These are phyloP conservation scores for Aspergillus aculeatus DNA, from an alignment of 2,329 filamentous ascomycete genomes.

Conservation along the genomic window DNA sequence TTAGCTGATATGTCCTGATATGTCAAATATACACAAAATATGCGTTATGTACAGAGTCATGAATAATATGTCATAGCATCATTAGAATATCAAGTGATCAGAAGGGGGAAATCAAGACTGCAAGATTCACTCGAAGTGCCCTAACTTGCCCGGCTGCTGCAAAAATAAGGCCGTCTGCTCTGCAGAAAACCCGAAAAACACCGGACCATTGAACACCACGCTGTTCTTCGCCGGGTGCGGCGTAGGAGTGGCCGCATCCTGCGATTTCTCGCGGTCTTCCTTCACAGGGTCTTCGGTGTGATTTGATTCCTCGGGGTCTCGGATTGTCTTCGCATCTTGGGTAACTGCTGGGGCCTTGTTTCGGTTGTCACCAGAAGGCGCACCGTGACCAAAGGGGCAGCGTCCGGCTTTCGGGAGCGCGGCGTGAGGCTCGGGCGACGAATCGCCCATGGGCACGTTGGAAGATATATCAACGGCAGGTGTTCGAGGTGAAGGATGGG, in stretches of 20 bases:
- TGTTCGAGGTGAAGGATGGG: conserved; percentile 17
- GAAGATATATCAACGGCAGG: conserved; percentile 15
- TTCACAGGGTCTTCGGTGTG: conserved; percentile 7
- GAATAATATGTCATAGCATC: background rate
- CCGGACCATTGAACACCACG: conserved; percentile 87
- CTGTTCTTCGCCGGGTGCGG: conserved; percentile 49
- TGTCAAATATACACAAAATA: background rate
- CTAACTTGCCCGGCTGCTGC: conserved; percentile 51
- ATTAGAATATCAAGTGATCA: background rate
- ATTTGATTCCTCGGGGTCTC: conserved; percentile 14
- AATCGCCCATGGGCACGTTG: conserved; percentile 12
- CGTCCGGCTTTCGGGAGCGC: conserved; percentile 25
- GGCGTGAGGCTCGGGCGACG: conserved; percentile 3
- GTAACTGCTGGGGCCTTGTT: conserved; percentile 2
- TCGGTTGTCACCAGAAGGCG: conserved; percentile 15
- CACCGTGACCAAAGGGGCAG: conserved; percentile 38
- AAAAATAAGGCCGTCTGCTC: conserved; percentile 78
- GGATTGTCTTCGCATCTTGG: conserved; percentile 15
- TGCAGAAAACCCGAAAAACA: conserved; percentile 87
- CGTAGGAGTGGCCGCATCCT: conserved; percentile 8
- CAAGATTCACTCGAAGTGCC: conserved; percentile 6
- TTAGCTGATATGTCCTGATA: background rate
- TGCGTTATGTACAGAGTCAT: background rate
- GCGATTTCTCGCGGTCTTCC: conserved; percentile 6
- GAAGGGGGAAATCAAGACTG: background rate